Conservation (phyloP, 1,284 basidiomycete species). For the Neonothopanus nambi region DNA sequence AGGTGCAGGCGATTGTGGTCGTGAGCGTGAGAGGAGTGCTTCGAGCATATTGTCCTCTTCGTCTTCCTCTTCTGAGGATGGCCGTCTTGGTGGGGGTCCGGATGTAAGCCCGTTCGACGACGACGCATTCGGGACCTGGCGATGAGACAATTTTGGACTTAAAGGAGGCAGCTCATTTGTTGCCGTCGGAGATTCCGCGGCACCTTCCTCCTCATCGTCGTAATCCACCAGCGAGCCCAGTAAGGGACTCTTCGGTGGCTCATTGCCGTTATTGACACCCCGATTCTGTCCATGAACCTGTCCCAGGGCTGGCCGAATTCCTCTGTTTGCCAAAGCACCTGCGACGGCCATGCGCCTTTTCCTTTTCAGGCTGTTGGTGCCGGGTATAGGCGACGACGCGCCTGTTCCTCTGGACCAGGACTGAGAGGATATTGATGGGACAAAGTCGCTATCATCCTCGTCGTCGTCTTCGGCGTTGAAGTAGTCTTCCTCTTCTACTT, state of each 20-base stretch:
- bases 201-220: slow-evolving; percentile 62
- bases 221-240: slow-evolving; percentile 71
- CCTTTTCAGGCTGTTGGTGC: slow-evolving; percentile 49
- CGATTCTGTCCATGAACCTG: slow-evolving; percentile 9
- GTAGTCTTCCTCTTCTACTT: slow-evolving; percentile 85
- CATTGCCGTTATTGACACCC: neutral
- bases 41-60: slow-evolving; percentile 60
- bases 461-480: slow-evolving; percentile 85
- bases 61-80: slow-evolving; percentile 41
- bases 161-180: slow-evolving; percentile 27
- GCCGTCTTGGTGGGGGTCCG: slow-evolving; percentile 35
- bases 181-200: slow-evolving; percentile 18
- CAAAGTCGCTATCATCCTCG: slow-evolving; percentile 51
- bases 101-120: slow-evolving; percentile 29
- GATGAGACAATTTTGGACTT: slow-evolving; percentile 41
- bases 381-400: slow-evolving; percentile 32
- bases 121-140: slow-evolving; percentile 35
- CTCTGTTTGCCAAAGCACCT: slow-evolving; percentile 29
- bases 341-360: slow-evolving; percentile 51
- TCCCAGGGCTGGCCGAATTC: slow-evolving; percentile 35
- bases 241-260: slow-evolving; percentile 44
- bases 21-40: slow-evolving; percentile 44
- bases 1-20: slow-evolving; percentile 44
- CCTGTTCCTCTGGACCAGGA: slow-evolving; percentile 35
- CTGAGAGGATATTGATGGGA: slow-evolving; percentile 37